A percentile compares a stretch with the other conserved stretches of the same genome.
Evolutionary conservation across 2,329 filamentous ascomycete genomes (phyloP).

Genomic region (Pseudocercospora eumusae): DNA sequence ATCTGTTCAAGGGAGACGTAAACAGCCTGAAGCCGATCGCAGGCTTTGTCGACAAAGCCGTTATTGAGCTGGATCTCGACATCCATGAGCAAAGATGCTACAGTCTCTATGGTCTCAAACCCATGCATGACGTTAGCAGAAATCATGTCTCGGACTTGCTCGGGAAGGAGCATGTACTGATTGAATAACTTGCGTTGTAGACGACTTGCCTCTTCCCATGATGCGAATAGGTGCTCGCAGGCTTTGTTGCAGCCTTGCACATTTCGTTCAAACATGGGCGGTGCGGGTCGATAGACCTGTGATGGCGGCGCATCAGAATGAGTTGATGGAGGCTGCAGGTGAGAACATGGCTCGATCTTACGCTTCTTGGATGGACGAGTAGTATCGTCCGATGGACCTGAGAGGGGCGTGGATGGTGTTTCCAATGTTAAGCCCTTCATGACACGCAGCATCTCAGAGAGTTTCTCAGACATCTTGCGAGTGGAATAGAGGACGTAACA

Average conservation of each 20-base stretch:
- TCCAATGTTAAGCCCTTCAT: neutral
- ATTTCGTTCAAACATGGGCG: neutral
- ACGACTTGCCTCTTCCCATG: neutral
- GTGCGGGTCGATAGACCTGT: neutral
- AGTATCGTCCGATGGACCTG: neutral
- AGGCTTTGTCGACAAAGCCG: neutral
- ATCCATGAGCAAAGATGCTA: conserved; percentile 1
- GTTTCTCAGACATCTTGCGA: neutral
- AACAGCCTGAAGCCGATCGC: neutral
- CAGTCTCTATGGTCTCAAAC: neutral
- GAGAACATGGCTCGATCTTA: neutral
- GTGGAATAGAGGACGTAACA: neutral
- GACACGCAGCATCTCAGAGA: neutral
- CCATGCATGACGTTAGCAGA: conserved; percentile 9
- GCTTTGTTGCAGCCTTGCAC: neutral
- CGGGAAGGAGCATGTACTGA: conserved; percentile 5
- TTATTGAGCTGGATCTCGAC: neutral
- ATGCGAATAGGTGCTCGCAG: neutral
- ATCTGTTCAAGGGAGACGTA: neutral
- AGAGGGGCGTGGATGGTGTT: neutral
- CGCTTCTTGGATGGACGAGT: neutral
- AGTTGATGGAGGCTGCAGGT: neutral
- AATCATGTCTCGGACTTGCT: conserved; percentile 4
- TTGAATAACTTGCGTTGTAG: conserved; percentile 3
- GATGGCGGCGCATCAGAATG: neutral